A percentile compares a stretch with the other conserved stretches of the same genome.
Evolutionary conservation across 108 stramenopile species (phyloP).

Genomic region (Pseudonitzschia delicatissima): DNA sequence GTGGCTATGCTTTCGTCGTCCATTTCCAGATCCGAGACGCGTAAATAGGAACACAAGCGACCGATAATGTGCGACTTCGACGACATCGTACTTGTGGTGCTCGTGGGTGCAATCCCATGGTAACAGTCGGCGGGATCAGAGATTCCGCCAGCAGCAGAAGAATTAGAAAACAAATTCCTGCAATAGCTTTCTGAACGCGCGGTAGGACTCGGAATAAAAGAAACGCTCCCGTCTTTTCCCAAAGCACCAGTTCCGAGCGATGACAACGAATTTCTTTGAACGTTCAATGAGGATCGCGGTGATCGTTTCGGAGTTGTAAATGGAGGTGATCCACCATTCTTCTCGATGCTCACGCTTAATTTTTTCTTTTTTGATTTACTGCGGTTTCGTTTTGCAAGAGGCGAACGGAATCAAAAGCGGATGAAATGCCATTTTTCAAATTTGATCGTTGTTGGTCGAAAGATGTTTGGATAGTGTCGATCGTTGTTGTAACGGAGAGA

Average conservation of each 20-base stretch:
- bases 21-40: slow-evolving; percentile 38
- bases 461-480: too few relatives aligned
- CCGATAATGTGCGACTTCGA: not conserved
- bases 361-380: too few relatives aligned
- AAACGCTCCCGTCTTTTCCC: slow-evolving; percentile 6
- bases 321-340: not conserved
- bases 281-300: not conserved
- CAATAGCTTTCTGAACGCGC: not conserved
- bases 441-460: too few relatives aligned
- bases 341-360: too few relatives aligned
- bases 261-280: not conserved
- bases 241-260: slow-evolving; percentile 11
- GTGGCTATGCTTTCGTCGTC: slow-evolving; percentile 20
- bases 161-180: slow-evolving; percentile 5
- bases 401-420: not conserved
- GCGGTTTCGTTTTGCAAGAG: not conserved
- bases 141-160: not conserved
- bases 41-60: slow-evolving; percentile 28
- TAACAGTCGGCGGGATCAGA: not conserved
- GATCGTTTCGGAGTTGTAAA: not conserved
- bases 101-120: not conserved
- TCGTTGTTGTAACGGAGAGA: too few relatives aligned
- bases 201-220: slow-evolving; percentile 11
- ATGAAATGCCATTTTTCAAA: too few relatives aligned
- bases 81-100: slow-evolving; percentile 5